Conservation (phyloP, 2,329 filamentous ascomycete genomes). For the Cadophora luteo-olivacea region DNA sequence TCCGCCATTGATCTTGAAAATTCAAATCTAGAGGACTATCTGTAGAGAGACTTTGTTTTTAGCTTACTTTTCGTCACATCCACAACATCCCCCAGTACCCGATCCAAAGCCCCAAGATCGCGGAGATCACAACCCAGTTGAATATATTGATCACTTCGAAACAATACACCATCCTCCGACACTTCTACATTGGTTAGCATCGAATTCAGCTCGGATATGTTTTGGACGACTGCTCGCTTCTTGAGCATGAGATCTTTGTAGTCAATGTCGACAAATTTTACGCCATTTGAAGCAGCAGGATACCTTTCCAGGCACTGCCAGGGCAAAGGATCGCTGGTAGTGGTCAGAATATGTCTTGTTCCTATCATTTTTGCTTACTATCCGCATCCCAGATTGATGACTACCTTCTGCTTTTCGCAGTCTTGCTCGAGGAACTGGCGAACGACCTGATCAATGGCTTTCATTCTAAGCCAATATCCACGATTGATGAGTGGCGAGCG, state of each 20-base stretch:
- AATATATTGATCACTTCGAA: slow-evolving; percentile 74
- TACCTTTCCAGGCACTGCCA: slow-evolving; percentile 81
- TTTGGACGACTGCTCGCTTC: slow-evolving; percentile 73
- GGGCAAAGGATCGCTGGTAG: slow-evolving; percentile 78
- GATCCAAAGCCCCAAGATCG: slow-evolving; percentile 66
- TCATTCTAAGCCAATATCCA: slow-evolving; percentile 76
- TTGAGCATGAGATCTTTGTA: slow-evolving; percentile 79
- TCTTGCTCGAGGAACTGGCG: slow-evolving; percentile 71
- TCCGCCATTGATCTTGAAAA: background rate
- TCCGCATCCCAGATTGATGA: slow-evolving; percentile 88
- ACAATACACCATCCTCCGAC: slow-evolving; percentile 55
- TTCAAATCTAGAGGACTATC: background rate
- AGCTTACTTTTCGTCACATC: slow-evolving; percentile 58
- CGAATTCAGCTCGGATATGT: slow-evolving; percentile 64
- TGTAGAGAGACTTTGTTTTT: background rate
- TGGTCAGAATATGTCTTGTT: background rate
- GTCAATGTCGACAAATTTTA: slow-evolving; percentile 83
- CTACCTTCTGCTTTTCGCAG: slow-evolving; percentile 66
- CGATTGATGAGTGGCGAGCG: slow-evolving; percentile 90
- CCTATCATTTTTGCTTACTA: slow-evolving; percentile 67
- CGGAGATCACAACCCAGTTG: slow-evolving; percentile 84
- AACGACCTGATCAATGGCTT: slow-evolving; percentile 78
- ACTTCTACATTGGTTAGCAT: slow-evolving; percentile 55
- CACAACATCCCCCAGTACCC: slow-evolving; percentile 63
- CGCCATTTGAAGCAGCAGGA: slow-evolving; percentile 59